Evolutionary conservation across 306 rosid species (phyloP), one percentile per base, ranked within the genome.

Genomic region (Cucurbita ficifolia): DNA sequence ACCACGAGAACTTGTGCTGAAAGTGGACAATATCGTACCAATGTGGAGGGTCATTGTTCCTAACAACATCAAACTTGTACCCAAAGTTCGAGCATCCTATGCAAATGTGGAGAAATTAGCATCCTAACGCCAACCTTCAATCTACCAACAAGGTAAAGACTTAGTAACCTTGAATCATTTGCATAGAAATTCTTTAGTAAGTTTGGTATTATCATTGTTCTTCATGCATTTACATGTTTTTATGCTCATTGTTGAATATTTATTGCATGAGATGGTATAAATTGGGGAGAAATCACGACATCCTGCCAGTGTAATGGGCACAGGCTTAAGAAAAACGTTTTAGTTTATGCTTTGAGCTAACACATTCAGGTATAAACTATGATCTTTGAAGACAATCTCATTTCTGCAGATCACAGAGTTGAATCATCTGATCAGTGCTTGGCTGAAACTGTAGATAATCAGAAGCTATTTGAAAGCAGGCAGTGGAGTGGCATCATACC

Each of bases 21-120:
- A 29, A 29, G 33, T 29, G 33, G 33, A 29, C 2, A 29, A 29
- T 29, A 29, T 29, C 2, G 33, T 29, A 2, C 33, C 3, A 29
- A 29, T 29, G 33, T 29, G 33, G 33, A 29, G 33, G 33, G 33
- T 29, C 33, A 29, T 29, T 0, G 3, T 29, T 29, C 33, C 33
- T 3, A 29, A 29, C 33, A 29, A 29, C 33, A 29, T 29, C 62
- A 83, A 87, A 72, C 83, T 82, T 0, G 88, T 73, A 52, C 81
- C 82, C 38, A 74, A 24, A 55, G 81, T n/a, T 18, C 82, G 22
- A 43, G 56, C 83, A 19, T 62, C 89, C 0, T 67, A 77, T 76
- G 81, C 95, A 56, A 88, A 95, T 73, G 96, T 80, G 74, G 92
- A 85, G 58, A 82, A 87, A 76, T 83, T 85, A 29, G 33, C 33